Conservation (phyloP, 176 grass and related monocot genomes). For the Aegilops sharonensis region DNA sequence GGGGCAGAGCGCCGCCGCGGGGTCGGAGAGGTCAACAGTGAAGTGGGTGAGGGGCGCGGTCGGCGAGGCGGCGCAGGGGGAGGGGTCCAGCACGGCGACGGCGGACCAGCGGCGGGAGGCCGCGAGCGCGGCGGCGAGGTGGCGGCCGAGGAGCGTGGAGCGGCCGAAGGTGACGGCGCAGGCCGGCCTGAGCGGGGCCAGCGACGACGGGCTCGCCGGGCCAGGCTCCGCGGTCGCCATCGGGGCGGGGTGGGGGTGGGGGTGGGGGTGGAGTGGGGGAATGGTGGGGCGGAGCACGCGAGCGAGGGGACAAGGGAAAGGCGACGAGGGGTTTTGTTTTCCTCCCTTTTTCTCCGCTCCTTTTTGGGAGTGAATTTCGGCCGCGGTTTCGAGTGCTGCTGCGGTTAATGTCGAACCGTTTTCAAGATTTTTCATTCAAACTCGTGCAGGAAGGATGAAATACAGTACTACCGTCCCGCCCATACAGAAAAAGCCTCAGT, state of each 20-base stretch:
- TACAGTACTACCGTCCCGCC: no score
- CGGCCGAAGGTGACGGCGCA: constrained; percentile 74
- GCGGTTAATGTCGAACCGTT: not conserved
- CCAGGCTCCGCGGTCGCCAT: constrained; percentile 66
- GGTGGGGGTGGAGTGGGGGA: not conserved
- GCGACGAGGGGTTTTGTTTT: constrained; percentile 23
- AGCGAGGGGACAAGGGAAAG: not conserved
- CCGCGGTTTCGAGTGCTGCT: not conserved
- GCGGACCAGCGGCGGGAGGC: constrained; percentile 54
- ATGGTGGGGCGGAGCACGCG: not conserved
- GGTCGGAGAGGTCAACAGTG: constrained; percentile 41
- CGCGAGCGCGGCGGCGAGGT: constrained; percentile 59
- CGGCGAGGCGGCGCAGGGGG: not conserved
- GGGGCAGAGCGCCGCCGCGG: not conserved
- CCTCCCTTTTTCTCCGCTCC: not conserved
- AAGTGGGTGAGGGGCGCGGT: constrained; percentile 28
- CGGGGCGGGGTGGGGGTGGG: not conserved
- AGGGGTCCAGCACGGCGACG: constrained; percentile 52
- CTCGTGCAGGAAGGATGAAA: no score
- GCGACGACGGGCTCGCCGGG: not conserved
- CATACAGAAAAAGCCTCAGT: no score
- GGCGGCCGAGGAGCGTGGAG: constrained; percentile 59
- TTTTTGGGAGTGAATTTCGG: not conserved
- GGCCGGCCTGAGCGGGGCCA: not conserved
- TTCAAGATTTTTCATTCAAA: not conserved